A percentile compares a stretch with the other conserved stretches of the same genome.
phyloP scores from a whole-genome alignment of 805 yeast genomes.

The Ogataea wickerhamii region DNA sequence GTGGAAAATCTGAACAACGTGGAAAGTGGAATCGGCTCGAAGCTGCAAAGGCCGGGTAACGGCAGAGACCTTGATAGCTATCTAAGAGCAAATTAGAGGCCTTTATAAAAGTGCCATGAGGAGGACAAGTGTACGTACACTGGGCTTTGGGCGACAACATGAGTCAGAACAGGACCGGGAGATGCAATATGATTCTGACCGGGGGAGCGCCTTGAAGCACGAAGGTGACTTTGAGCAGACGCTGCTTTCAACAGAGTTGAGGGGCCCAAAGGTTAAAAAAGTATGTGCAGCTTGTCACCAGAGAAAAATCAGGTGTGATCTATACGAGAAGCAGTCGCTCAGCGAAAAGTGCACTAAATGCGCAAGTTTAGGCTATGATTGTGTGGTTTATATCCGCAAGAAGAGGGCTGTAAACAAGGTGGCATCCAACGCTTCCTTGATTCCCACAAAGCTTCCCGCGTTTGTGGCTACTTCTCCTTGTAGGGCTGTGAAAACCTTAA shows the following conservation, averaged over 20 bases:
- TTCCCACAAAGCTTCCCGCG: constrained; percentile 20
- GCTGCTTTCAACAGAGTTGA: not conserved
- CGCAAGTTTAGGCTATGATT: constrained; percentile 63
- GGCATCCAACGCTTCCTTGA: constrained; percentile 11
- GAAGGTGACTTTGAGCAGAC: not conserved
- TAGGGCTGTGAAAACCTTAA: constrained; percentile 3
- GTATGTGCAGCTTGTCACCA: constrained; percentile 71
- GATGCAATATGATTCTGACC: not conserved
- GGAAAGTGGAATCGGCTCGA: no score
- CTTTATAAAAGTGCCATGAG: no score
- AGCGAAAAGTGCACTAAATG: constrained; percentile 59
- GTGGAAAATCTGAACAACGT: no score
- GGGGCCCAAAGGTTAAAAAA: constrained; percentile 36
- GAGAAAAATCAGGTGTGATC: constrained; percentile 69
- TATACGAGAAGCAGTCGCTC: constrained; percentile 35
- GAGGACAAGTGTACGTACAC: no score
- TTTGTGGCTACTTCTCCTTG: constrained; percentile 8
- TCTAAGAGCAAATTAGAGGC: no score
- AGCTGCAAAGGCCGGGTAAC: no score
- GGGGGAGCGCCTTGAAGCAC: not conserved
- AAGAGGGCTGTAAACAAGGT: constrained; percentile 33
- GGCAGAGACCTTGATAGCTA: no score
- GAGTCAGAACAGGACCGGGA: no score
- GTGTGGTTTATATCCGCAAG: constrained; percentile 58
- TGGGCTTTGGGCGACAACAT: no score